Evolutionary conservation across 164 flowering plant species (phyloP).

Genomic region (Annona cherimola): DNA sequence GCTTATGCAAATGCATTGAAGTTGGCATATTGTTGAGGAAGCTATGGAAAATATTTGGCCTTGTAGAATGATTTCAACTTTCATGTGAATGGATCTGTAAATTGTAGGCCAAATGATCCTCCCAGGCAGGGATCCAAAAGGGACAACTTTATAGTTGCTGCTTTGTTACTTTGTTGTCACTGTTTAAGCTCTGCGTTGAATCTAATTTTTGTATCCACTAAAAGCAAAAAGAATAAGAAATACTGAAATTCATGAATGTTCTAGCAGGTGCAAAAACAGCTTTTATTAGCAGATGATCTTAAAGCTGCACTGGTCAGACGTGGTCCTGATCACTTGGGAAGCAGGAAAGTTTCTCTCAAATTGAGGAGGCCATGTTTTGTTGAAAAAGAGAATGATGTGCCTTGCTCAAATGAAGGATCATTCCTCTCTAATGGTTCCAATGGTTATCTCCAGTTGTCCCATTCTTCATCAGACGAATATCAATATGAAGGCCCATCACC

Average conservation of each 20-base stretch:
- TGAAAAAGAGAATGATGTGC: constrained; percentile 10
- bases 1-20: no score
- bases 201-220: background rate
- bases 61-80: background rate
- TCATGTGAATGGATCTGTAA: background rate
- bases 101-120: background rate
- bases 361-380: constrained; percentile 9
- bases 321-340: constrained; percentile 88
- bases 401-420: constrained; percentile 11
- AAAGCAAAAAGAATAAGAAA: background rate
- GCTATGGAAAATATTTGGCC: no score
- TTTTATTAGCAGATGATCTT: constrained; percentile 47
- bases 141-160: background rate
- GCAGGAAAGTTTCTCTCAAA: constrained; percentile 37
- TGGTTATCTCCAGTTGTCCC: background rate
- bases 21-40: no score
- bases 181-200: background rate
- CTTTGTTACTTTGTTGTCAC: background rate
- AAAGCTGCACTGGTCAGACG: constrained; percentile 58
- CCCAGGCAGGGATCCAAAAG: no score
- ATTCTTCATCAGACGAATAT: background rate
- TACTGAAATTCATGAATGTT: background rate
- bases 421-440: background rate
- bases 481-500: background rate
- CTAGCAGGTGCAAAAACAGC: constrained; percentile 24